phyloP scores from a whole-genome alignment of 2,329 filamentous ascomycete species.

The Colletotrichum zoysiae region DNA sequence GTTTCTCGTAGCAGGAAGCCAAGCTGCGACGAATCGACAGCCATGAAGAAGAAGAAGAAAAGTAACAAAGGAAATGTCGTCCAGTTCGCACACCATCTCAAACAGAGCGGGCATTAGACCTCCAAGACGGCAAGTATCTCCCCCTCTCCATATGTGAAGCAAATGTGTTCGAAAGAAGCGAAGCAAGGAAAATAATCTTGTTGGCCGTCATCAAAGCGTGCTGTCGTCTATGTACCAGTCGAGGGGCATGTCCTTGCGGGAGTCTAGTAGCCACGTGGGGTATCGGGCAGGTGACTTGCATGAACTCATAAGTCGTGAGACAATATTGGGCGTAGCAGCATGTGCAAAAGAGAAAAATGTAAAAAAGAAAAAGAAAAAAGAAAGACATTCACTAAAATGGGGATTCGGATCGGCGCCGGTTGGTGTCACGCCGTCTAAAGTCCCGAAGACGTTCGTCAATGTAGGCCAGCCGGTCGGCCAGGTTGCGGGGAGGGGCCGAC shows the following conservation, averaged over 20 bases:
- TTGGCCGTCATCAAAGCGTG: conserved; percentile 35
- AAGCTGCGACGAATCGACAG: conserved; percentile 22
- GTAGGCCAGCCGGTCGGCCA: conserved; percentile 67
- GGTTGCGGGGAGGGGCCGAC: conserved; percentile 55
- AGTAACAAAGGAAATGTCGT: conserved; percentile 13
- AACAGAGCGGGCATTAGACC: conserved; percentile 31
- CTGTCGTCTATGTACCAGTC: conserved; percentile 42
- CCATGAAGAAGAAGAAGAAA: conserved; percentile 18
- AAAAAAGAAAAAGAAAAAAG: no score
- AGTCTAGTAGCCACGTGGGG: conserved; percentile 33
- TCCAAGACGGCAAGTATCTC: conserved; percentile 32
- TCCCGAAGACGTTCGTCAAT: conserved; percentile 70
- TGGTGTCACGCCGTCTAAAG: conserved; percentile 59
- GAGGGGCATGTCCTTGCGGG: conserved; percentile 35
- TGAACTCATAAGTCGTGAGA: conserved; percentile 41
- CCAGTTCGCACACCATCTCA: conserved; percentile 34
- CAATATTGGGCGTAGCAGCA: conserved; percentile 40
- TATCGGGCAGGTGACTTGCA: conserved; percentile 37
- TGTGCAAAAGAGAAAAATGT: conserved; percentile 43
- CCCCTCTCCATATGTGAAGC: conserved; percentile 39
- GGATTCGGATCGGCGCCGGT: conserved; percentile 62
- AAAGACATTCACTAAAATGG: conserved; percentile 54
- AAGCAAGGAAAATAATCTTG: conserved; percentile 23
- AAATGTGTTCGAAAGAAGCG: conserved; percentile 37
- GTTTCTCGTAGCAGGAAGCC: conserved; percentile 29